A percentile compares a stretch with the other conserved stretches of the same genome.
Evolutionary conservation across 192 early-diverging fungal species (phyloP).

Genomic region (Blastocladiella britannica): DNA sequence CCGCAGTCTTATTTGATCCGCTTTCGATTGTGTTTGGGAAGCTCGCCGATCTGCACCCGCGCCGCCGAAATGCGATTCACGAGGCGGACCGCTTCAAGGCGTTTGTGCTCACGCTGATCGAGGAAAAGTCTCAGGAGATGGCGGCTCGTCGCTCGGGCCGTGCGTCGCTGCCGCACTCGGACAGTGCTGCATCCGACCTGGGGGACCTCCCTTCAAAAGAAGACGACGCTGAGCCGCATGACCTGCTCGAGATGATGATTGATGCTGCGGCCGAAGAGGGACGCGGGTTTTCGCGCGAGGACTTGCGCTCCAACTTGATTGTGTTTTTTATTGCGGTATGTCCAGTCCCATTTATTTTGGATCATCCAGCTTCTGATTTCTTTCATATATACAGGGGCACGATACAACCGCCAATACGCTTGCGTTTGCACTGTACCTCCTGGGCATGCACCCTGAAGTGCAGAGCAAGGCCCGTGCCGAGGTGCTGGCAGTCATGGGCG

Average conservation of each 20-base stretch:
- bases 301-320: conserved; percentile 21
- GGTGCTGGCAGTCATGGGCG: conserved; percentile 26
- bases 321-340: conserved; percentile 34
- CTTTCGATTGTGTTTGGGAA: too few species aligned
- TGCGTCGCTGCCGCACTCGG: background rate
- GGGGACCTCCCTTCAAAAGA: too few species aligned
- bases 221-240: conserved; percentile 7
- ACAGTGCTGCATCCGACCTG: conserved; percentile 9
- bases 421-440: conserved; percentile 21
- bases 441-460: conserved; percentile 20
- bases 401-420: conserved; percentile 37
- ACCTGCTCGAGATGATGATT: conserved; percentile 9
- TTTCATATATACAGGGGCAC: background rate
- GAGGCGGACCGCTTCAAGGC: background rate
- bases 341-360: background rate
- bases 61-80: too few species aligned
- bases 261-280: conserved; percentile 10
- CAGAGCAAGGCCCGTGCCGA: conserved; percentile 32
- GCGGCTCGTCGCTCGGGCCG: conserved; percentile 1
- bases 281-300: background rate
- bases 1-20: too few species aligned
- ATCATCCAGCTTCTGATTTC: background rate
- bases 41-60: too few species aligned
- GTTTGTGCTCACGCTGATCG: conserved; percentile 21
- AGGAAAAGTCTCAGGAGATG: conserved; percentile 9